These are phyloP conservation scores for Corymbia citriodora DNA, from an alignment of 441 rosid species.

Conservation along the genomic window DNA sequence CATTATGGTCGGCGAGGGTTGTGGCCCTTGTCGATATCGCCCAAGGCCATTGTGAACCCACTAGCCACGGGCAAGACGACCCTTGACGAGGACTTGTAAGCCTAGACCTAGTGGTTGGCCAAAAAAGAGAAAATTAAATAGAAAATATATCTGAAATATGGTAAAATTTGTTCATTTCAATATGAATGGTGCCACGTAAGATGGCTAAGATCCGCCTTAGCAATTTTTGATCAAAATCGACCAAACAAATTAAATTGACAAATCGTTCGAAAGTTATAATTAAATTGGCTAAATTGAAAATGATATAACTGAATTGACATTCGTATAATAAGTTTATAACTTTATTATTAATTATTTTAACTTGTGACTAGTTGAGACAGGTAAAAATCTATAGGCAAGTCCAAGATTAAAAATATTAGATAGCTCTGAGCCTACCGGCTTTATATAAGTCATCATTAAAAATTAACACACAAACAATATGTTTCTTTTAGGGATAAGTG, in stretches of 20 bases:
- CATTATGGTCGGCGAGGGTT: background rate
- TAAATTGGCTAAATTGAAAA: background rate
- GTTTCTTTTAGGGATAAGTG: background rate
- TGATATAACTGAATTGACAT: background rate
- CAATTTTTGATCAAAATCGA: background rate
- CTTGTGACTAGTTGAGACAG: background rate
- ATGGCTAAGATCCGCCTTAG: fast-evolving
- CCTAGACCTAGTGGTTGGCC: background rate
- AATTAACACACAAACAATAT: background rate
- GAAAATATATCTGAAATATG: background rate
- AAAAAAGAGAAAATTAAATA: background rate
- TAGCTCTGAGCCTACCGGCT: background rate
- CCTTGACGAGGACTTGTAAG: background rate
- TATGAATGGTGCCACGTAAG: fast-evolving
- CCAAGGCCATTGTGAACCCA: background rate
- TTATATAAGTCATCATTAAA: background rate
- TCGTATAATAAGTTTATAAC: background rate
- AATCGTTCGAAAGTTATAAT: fast-evolving
- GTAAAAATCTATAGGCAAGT: background rate
- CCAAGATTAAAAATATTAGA: background rate
- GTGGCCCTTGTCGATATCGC: fast-evolving
- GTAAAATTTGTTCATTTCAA: fast-evolving
- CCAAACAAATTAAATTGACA: fast-evolving
- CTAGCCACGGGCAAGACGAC: fast-evolving
- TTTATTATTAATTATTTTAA: background rate